Evolutionary conservation across 441 rosid species (phyloP), one percentile per base, ranked within the genome.

Genomic region (Erodium moschatum): DNA sequence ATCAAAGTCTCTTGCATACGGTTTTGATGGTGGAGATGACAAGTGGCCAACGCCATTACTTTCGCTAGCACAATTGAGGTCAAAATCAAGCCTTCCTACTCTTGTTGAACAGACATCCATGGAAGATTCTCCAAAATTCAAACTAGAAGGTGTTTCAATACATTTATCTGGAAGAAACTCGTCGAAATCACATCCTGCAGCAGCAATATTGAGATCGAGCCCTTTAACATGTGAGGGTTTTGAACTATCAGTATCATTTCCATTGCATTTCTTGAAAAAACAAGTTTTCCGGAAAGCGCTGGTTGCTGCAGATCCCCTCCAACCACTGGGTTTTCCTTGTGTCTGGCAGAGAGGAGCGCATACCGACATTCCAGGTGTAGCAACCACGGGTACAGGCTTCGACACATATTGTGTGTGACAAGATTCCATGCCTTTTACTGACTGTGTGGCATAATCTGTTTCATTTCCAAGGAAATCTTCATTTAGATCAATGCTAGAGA

Each of bases 1-100:
- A 48, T 48, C 54, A 48, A 48, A 48, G 54, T 48, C 54, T 48
- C 54, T 48, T 48, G 54, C 54, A 48, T 48, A 48, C n/a, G 54
- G 54, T 48, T 48, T 48, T 48, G 54, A 48, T 13, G n/a, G 54
- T 48, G 54, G 54, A 48, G 54, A 48, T 48, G 44, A 38, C 44
- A 48, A 48, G 54, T 48, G 54, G 12, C 54, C 54, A 3, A 38
- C 9, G 44, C 9, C 44, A 9, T 38, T 38, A 48, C 12, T 48
- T 48, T 48, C 54, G 12, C 54, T 48, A 12, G 54, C 54, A 48
- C 15, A 12, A 13, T 48, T 48, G n/a, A 48, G 54, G 54, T 48
- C 54, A 48, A 48, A 48, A 48, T 48, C 54, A n/a, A 48, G 15
- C 54, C 54, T 48, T 12, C 54, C 54, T 48, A 48, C 54, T 11